Evolutionary conservation across 495 filamentous ascomycete genomes (phyloP).

Genomic region (Darksidea phi): DNA sequence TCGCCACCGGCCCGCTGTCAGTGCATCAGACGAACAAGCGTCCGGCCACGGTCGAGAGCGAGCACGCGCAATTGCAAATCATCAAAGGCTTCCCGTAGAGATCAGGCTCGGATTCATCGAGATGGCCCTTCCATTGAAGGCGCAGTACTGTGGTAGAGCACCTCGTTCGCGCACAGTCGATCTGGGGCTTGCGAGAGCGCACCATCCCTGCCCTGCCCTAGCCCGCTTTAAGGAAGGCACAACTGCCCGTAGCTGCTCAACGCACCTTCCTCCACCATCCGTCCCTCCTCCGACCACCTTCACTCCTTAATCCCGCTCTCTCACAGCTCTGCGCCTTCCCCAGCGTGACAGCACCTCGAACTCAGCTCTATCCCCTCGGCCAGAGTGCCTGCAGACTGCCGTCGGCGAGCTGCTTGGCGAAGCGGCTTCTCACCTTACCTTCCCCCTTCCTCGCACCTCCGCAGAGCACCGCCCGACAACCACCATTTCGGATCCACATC

Average conservation of each 20-base stretch:
- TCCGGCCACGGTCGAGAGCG: neutral
- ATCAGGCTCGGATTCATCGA: no score
- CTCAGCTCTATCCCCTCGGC: neutral
- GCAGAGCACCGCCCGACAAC: neutral
- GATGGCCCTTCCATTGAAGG: no score
- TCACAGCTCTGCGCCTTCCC: neutral
- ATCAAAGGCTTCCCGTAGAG: no score
- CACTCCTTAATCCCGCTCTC: neutral
- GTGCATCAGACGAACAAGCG: neutral
- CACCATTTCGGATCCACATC: neutral
- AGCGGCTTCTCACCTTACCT: neutral
- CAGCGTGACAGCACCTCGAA: neutral
- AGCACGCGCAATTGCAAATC: no score
- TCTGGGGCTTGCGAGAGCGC: no score
- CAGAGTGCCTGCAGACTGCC: neutral
- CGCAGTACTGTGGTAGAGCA: no score
- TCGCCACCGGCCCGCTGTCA: neutral
- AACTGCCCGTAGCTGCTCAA: no score
- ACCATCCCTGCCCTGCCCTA: no score
- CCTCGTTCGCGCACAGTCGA: no score
- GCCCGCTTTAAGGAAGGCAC: no score
- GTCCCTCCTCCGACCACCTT: no score
- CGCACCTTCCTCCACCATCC: no score
- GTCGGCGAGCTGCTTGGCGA: neutral
- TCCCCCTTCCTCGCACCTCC: neutral